A percentile compares a stretch with the other conserved stretches of the same genome.
Evolutionary conservation across 345 rosid species (phyloP).

Genomic region (Jatropha curcas): DNA sequence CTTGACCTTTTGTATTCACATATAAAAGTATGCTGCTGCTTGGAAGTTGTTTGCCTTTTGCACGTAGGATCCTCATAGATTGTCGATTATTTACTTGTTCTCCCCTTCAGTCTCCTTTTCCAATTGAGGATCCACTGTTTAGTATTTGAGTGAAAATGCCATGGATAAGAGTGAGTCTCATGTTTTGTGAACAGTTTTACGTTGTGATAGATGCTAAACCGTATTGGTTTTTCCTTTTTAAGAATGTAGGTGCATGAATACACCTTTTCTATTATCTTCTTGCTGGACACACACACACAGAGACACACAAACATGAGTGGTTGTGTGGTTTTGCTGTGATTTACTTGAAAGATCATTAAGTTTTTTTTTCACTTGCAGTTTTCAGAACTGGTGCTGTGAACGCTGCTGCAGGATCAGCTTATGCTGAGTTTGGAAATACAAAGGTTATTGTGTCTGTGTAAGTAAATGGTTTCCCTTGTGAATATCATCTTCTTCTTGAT

Average conservation of each 20-base stretch:
- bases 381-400: constrained; percentile 84
- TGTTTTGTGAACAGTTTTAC: neutral
- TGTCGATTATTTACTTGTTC: neutral
- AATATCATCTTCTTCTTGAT: constrained; percentile 1
- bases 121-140: neutral
- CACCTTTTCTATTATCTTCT: neutral
- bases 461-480: constrained; percentile 36
- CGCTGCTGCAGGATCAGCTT: constrained; percentile 94
- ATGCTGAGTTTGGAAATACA: constrained; percentile 92
- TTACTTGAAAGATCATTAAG: neutral
- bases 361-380: constrained; percentile 41
- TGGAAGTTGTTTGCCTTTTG: neutral
- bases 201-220: neutral
- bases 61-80: neutral
- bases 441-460: constrained; percentile 97
- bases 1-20: neutral
- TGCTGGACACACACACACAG: neutral
- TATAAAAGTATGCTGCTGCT: neutral
- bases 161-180: constrained; percentile 5
- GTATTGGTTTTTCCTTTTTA: neutral
- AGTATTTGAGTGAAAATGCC: neutral
- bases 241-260: neutral
- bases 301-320: neutral
- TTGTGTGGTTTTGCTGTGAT: neutral
- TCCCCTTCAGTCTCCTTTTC: neutral